Evolutionary conservation across 495 filamentous ascomycete species (phyloP).

Genomic region (Trichoderma parareesei): DNA sequence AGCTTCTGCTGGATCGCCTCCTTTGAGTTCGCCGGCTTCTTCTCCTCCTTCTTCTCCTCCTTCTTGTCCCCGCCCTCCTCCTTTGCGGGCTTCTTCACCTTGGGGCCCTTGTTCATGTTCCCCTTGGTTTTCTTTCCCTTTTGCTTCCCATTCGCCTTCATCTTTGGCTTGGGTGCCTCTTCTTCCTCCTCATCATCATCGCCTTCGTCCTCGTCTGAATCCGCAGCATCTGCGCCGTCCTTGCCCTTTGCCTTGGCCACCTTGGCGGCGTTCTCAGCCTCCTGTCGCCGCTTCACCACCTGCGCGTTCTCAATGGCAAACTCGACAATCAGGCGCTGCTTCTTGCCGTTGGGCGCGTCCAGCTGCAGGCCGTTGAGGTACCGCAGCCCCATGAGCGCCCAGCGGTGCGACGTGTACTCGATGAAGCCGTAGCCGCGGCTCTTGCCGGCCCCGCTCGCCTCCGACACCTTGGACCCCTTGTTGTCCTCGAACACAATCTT

Average conservation of each 20-base stretch:
- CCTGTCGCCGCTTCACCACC: constrained; percentile 70
- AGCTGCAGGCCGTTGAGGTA: constrained; percentile 85
- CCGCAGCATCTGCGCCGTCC: constrained; percentile 8
- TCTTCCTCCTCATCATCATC: constrained; percentile 12
- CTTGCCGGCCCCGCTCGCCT: constrained; percentile 59
- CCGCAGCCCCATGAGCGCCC: constrained; percentile 88
- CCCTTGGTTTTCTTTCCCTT: constrained; percentile 19
- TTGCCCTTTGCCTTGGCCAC: constrained; percentile 8
- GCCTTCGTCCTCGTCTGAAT: constrained; percentile 10
- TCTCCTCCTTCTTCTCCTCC: constrained; percentile 15
- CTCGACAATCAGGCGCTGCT: constrained; percentile 74
- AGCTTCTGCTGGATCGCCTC: constrained; percentile 38
- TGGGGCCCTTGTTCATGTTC: constrained; percentile 13
- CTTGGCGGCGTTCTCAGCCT: constrained; percentile 48
- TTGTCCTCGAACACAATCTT: constrained; percentile 87
- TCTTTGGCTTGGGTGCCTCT: not conserved
- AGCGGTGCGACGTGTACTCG: constrained; percentile 89
- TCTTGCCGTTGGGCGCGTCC: constrained; percentile 39
- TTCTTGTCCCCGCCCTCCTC: constrained; percentile 12
- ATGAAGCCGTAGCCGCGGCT: constrained; percentile 95
- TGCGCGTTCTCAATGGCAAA: constrained; percentile 98
- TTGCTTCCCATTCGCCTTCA: constrained; percentile 7
- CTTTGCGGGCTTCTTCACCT: constrained; percentile 13
- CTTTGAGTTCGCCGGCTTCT: constrained; percentile 23
- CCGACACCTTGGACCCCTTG: constrained; percentile 70